Conservation (phyloP, 495 filamentous ascomycete species). For the Hyaloscypha bicolor region DNA sequence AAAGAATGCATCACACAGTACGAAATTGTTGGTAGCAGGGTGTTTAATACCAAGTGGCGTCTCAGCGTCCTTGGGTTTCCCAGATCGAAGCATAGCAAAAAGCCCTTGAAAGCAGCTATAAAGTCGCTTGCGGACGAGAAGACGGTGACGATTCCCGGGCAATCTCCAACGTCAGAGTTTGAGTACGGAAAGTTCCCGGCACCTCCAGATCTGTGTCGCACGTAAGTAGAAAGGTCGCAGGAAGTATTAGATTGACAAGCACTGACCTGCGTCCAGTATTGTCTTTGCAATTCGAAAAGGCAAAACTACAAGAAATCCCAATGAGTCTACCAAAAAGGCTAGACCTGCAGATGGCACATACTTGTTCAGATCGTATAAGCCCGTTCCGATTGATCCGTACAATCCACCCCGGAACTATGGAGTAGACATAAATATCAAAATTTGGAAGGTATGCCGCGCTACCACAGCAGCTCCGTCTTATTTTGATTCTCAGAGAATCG, state of each 20-base stretch:
- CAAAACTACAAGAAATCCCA: neutral
- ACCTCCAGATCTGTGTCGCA: conserved; percentile 2
- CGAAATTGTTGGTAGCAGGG: neutral
- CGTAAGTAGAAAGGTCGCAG: neutral
- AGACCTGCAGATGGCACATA: neutral
- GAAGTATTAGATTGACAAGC: neutral
- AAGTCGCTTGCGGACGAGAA: neutral
- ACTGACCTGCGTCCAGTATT: neutral
- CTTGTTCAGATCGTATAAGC: conserved; percentile 1
- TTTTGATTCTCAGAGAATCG: neutral
- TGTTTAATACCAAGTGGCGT: neutral
- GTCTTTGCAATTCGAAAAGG: neutral
- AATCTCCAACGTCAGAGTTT: neutral
- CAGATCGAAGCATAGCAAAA: conserved; percentile 3
- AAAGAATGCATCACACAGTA: conserved; percentile 6
- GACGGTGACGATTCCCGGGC: neutral
- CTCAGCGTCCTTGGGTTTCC: neutral
- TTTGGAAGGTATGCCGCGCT: neutral
- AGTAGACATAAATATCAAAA: neutral
- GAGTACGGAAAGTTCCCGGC: neutral
- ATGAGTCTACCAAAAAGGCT: neutral
- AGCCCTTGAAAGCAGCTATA: neutral
- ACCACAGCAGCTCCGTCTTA: neutral
- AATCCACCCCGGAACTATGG: neutral
- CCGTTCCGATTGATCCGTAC: neutral